Conservation (phyloP, 768 basidiomycete genomes). For the Fomitopsis pulvina region DNA sequence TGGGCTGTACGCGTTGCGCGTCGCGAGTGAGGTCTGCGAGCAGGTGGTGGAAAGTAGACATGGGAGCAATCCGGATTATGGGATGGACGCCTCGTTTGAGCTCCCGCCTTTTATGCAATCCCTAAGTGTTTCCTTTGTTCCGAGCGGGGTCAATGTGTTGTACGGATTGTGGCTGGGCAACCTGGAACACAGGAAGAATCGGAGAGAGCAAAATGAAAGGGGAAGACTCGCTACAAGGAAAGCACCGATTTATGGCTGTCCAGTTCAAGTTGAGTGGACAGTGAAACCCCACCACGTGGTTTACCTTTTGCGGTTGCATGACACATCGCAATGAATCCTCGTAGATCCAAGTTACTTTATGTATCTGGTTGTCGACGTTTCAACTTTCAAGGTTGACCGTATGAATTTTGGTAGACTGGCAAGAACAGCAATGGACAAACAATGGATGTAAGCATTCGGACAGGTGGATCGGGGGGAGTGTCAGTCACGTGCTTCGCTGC, state of each 20-base stretch:
- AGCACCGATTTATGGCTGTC: neutral
- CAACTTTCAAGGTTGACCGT: too few species aligned
- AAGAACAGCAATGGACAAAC: too few species aligned
- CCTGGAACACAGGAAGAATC: neutral
- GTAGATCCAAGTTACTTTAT: too few species aligned
- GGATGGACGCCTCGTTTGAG: slow-evolving; percentile 1
- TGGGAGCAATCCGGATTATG: slow-evolving; percentile 16
- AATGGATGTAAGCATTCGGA: too few species aligned
- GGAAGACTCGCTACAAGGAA: neutral
- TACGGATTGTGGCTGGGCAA: neutral
- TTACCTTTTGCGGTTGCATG: neutral
- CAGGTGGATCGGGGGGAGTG: neutral
- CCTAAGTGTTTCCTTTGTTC: neutral
- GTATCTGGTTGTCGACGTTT: too few species aligned
- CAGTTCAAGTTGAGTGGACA: neutral
- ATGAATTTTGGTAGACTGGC: neutral
- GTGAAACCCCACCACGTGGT: neutral
- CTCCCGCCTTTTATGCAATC: neutral
- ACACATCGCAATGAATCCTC: too few species aligned
- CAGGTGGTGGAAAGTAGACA: slow-evolving; percentile 79
- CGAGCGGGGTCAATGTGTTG: neutral
- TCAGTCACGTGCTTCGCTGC: neutral
- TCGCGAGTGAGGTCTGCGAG: slow-evolving; percentile 84
- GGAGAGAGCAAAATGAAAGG: neutral
- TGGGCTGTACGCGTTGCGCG: slow-evolving; percentile 77